Base-by-base conservation (phyloP, 768 basidiomycete genomes). In the Fistulinella prunicolor region DNA sequence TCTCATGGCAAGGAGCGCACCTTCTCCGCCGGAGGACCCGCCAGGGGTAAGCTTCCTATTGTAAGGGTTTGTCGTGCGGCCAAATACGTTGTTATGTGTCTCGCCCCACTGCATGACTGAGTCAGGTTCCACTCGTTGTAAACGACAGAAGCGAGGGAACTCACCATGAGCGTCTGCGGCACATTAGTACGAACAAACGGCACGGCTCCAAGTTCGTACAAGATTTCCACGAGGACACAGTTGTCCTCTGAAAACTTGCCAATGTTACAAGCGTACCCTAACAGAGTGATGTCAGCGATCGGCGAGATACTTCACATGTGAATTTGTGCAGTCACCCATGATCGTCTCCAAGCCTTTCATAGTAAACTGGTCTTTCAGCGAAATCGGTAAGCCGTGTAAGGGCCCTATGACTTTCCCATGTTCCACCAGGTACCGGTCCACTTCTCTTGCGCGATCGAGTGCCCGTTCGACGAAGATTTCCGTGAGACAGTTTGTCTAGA, bases 1-100 rank as follows among this genome's bases (percentile, higher is more conserved):
- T 42, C 64, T 71, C 55, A 68, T 54, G 38, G 57, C 84, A 32
- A 94, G 64, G 3, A 94, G 75, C 0, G 90, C 89, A 24, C 86
- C 86, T 70, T 94, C 93, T 26, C 92, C 92, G 5, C 93, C 92
- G 3, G 86, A 87, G 1, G 89, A 93, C 0, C 92, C 92, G 14
- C 92, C 92, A 6, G 76, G 67, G 4, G 86, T 89, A 37, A 90
- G 73, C 17, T 74, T 73, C 14, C 83, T 78, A 58, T 92, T 91
- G 64, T 74, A 75, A 0, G 92, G 90, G 58, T 93, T 92, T 14
- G 70, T 64, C 1, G 92, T 94, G 38, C 88, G 73, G 1, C 91
- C 91, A 55, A 86, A 94, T 28, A 92, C 73, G 56, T 83, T 72
- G 62, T 93, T 94, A 68, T 76, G 81, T 1, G 87, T 85, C 64